Evolutionary conservation across 2,329 filamentous ascomycete species (phyloP).

Genomic region (Ascomycota sp.): DNA sequence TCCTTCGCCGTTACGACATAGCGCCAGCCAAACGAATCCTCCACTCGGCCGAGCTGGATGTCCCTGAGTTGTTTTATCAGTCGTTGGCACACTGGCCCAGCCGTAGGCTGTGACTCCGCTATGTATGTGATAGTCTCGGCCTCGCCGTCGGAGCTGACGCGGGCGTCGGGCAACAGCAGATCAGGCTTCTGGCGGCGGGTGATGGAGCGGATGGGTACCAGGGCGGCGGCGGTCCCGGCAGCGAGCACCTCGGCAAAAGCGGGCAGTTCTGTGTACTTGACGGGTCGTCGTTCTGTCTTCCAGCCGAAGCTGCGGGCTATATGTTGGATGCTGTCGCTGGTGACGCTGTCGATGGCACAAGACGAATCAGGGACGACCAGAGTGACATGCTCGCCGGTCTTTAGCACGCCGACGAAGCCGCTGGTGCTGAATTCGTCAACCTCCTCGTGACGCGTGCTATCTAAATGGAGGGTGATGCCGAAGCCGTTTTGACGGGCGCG

Average conservation of each 20-base stretch:
- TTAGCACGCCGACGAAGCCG: conserved; percentile 66
- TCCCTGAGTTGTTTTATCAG: conserved; percentile 60
- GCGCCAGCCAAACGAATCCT: conserved; percentile 62
- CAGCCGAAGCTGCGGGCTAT: conserved; percentile 66
- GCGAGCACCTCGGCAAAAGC: conserved; percentile 59
- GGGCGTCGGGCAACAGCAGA: conserved; percentile 13
- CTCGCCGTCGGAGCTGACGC: conserved; percentile 16
- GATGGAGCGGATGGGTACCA: conserved; percentile 85
- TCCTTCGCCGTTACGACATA: conserved; percentile 24
- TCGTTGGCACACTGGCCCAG: conserved; percentile 52
- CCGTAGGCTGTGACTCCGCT: conserved; percentile 36
- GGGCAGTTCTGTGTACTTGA: conserved; percentile 39
- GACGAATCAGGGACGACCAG: conserved; percentile 74
- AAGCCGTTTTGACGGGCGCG: conserved; percentile 59
- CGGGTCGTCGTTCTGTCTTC: conserved; percentile 57
- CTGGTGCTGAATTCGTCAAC: conserved; percentile 93
- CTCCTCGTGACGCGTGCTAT: conserved; percentile 64
- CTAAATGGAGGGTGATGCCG: conserved; percentile 87
- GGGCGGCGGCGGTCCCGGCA: conserved; percentile 73
- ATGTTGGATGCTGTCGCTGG: conserved; percentile 55
- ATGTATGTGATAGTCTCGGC: conserved; percentile 36
- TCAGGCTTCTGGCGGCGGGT: conserved; percentile 32
- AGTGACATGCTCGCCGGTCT: conserved; percentile 34
- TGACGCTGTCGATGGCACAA: conserved; percentile 75
- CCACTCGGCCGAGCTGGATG: conserved; percentile 63